Conservation (phyloP, 148 eudicot genomes). For the Diospyros kaki region DNA sequence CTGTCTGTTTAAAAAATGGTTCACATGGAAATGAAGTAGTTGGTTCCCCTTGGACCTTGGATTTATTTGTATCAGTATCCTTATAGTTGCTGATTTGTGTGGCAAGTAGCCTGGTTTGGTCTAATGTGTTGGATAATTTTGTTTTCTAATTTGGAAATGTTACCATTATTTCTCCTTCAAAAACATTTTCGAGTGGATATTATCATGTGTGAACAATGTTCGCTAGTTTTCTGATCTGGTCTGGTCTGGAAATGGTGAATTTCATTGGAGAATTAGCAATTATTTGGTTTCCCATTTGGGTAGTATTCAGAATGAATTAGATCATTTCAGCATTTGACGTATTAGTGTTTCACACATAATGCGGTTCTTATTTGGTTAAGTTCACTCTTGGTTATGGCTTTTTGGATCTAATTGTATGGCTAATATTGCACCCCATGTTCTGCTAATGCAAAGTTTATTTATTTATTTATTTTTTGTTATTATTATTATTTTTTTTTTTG, state of each 20-base stretch:
- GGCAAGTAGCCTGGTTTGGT: not conserved
- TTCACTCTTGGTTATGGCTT: not conserved
- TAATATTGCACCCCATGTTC: conserved; percentile 1
- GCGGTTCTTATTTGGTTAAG: not conserved
- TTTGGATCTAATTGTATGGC: conserved; percentile 2
- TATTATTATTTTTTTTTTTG: too few relatives aligned
- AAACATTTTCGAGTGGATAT: not conserved
- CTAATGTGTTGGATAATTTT: not conserved
- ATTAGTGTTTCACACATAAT: not conserved
- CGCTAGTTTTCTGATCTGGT: not conserved
- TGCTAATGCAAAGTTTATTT: not conserved
- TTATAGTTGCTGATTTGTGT: not conserved
- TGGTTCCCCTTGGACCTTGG: conserved; percentile 1
- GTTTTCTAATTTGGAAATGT: not conserved
- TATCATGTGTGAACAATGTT: not conserved
- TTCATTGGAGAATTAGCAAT: not conserved
- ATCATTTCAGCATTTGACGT: not conserved
- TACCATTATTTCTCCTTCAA: not conserved
- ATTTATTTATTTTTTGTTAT: too few relatives aligned
- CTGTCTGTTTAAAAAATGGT: not conserved
- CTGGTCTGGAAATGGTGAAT: not conserved
- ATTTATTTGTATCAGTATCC: not conserved
- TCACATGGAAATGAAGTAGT: not conserved
- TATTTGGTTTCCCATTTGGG: not conserved
- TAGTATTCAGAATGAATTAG: not conserved